A percentile compares a stretch with the other conserved stretches of the same genome.
Conservation (phyloP, 1,139 yeast genomes). For the Taphrina flavorubra region DNA sequence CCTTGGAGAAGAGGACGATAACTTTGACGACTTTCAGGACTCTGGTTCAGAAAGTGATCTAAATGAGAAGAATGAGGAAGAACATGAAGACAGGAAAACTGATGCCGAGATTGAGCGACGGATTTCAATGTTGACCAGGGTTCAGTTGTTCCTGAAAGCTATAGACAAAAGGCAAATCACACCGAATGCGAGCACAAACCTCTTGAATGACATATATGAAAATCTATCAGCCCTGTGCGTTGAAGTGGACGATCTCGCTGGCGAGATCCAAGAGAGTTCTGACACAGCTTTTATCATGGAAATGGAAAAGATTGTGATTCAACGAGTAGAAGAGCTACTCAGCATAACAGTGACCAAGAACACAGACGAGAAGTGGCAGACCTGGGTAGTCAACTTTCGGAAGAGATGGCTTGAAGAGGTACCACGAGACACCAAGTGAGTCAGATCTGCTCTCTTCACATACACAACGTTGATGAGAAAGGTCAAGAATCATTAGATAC, state of each 20-base stretch:
- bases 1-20: constrained; percentile 12
- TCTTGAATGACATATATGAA: constrained; percentile 26
- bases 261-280: constrained; percentile 32
- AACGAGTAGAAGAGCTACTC: constrained; percentile 25
- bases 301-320: constrained; percentile 29
- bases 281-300: constrained; percentile 33
- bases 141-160: constrained; percentile 28
- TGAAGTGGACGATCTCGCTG: constrained; percentile 36
- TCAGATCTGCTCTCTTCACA: neutral
- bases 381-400: constrained; percentile 21
- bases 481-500: constrained; percentile 10
- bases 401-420: constrained; percentile 29
- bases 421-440: constrained; percentile 21
- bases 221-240: constrained; percentile 11
- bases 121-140: constrained; percentile 22
- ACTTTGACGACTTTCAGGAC: constrained; percentile 12
- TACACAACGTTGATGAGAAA: neutral
- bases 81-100: neutral
- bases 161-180: constrained; percentile 15
- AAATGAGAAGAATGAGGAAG: neutral
- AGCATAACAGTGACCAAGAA: constrained; percentile 16
- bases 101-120: constrained; percentile 12
- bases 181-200: neutral
- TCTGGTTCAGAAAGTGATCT: constrained; percentile 21
- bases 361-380: constrained; percentile 25